A percentile compares a stretch with the other conserved stretches of the same genome.
These are phyloP conservation scores for Botryotinia convoluta DNA, from an alignment of 2,329 filamentous ascomycete species.

Conservation along the genomic window DNA sequence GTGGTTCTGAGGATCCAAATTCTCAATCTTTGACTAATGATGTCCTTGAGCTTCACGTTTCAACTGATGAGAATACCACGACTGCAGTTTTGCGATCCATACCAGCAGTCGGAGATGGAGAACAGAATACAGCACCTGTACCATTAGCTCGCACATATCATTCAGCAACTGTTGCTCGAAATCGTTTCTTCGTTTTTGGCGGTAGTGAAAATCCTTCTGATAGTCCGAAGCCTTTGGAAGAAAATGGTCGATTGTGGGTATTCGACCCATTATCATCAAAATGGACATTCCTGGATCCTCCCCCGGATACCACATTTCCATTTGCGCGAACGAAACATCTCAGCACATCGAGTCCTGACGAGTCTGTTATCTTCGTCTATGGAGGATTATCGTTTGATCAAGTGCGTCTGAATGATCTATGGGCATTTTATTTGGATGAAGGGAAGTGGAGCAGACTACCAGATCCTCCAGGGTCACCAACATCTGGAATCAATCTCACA, in stretches of 20 bases:
- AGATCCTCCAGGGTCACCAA: constrained; percentile 2
- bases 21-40: not conserved
- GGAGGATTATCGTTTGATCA: constrained; percentile 1
- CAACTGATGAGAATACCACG: constrained; percentile 7
- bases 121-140: not conserved
- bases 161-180: constrained; percentile 11
- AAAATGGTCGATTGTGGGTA: constrained; percentile 15
- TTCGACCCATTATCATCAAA: constrained; percentile 1
- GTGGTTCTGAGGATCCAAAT: not conserved
- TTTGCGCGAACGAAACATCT: not conserved
- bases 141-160: not conserved
- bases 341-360: constrained; percentile 6
- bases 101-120: not conserved
- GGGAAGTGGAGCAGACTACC: constrained; percentile 12
- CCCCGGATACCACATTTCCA: constrained; percentile 7
- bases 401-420: not conserved
- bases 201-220: not conserved
- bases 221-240: not conserved
- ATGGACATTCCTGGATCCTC: constrained; percentile 12
- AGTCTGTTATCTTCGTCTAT: constrained; percentile 2
- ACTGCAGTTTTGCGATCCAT: constrained; percentile 13
- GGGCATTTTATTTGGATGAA: constrained; percentile 16
- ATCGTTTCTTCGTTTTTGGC: constrained; percentile 8
- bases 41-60: constrained; percentile 14
- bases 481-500: not conserved